Evolutionary conservation across 805 yeast species (phyloP).

Genomic region (Jamesozyma jinghongensis): DNA sequence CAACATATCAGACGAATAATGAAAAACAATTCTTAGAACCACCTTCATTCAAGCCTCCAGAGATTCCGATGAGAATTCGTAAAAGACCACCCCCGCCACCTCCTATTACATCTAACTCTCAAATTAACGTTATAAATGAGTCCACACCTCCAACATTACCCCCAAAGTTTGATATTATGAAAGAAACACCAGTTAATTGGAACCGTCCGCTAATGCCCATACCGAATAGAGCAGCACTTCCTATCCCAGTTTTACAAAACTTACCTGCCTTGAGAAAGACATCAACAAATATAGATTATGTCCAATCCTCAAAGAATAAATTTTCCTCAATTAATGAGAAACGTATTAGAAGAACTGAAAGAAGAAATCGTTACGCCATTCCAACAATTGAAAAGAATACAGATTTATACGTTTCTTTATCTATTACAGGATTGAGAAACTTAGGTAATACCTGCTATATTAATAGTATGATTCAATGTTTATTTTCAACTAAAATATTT

Average conservation of each 20-base stretch:
- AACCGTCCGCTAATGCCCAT: not conserved
- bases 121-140: slow-evolving; percentile 3
- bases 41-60: slow-evolving; percentile 20
- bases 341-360: not conserved
- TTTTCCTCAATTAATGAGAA: no score
- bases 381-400: slow-evolving; percentile 34
- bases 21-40: slow-evolving; percentile 2
- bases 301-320: not conserved
- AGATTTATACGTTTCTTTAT: slow-evolving; percentile 34
- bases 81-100: slow-evolving; percentile 26
- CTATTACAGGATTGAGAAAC: slow-evolving; percentile 56
- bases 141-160: slow-evolving; percentile 4
- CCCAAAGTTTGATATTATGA: slow-evolving; percentile 1
- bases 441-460: slow-evolving; percentile 70
- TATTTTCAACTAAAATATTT: slow-evolving; percentile 47
- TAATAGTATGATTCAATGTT: slow-evolving; percentile 62
- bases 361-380: slow-evolving; percentile 13
- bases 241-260: slow-evolving; percentile 9
- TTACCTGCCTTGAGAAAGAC: not conserved
- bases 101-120: slow-evolving; percentile 5
- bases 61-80: slow-evolving; percentile 19
- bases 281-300: not conserved
- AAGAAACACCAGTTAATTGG: not conserved
- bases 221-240: slow-evolving; percentile 11
- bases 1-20: not conserved